phyloP scores from a whole-genome alignment of 805 yeast species.

The Suhomyces prunicola region DNA sequence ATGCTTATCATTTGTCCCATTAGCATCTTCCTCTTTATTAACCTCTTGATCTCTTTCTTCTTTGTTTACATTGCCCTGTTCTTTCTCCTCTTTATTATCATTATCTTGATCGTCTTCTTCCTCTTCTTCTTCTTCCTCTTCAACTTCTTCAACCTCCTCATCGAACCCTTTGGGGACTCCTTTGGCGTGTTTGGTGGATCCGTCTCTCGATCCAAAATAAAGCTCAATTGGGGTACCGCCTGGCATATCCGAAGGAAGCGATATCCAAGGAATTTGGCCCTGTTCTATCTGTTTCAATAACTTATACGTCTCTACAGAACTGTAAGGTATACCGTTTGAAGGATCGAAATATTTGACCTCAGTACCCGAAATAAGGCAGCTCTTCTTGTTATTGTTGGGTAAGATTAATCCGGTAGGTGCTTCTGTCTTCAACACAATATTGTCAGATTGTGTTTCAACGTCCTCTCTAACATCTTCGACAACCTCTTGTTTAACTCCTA shows the following conservation, averaged over 20 bases:
- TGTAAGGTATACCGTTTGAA: slow-evolving; percentile 79
- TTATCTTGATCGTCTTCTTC: not conserved
- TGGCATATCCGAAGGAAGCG: slow-evolving; percentile 48
- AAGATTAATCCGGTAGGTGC: slow-evolving; percentile 74
- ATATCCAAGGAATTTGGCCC: slow-evolving; percentile 53
- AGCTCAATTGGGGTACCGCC: slow-evolving; percentile 48
- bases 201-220: slow-evolving; percentile 45
- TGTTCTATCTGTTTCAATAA: slow-evolving; percentile 49
- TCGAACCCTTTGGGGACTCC: slow-evolving; percentile 89
- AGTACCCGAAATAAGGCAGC: slow-evolving; percentile 73
- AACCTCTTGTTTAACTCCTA: slow-evolving; percentile 53
- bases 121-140: not conserved
- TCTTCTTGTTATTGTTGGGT: slow-evolving; percentile 63
- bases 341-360: slow-evolving; percentile 88
- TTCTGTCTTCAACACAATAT: slow-evolving; percentile 52
- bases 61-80: not conserved
- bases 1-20: not conserved
- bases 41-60: not conserved
- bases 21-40: not conserved
- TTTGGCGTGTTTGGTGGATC: slow-evolving; percentile 64
- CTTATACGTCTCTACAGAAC: slow-evolving; percentile 76
- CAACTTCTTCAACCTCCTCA: slow-evolving; percentile 10
- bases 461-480: slow-evolving; percentile 44
- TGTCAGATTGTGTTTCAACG: slow-evolving; percentile 39
- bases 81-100: not conserved